Evolutionary conservation across 345 rosid genomes (phyloP), one percentile per base, ranked within the genome.

Genomic region (Ceriops tagal): DNA sequence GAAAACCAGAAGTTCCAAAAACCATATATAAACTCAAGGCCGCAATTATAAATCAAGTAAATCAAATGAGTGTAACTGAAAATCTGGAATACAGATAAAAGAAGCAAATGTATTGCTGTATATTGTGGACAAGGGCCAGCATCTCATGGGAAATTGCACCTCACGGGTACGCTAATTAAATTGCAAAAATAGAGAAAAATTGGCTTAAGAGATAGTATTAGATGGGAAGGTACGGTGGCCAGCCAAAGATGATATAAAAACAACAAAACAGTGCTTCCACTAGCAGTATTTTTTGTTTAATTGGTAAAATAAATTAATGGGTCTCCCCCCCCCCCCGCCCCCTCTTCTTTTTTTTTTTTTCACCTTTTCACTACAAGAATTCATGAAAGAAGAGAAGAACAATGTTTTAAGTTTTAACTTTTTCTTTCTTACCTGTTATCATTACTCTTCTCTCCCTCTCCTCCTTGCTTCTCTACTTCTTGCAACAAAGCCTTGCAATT

Each of bases 91-190:
- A 32, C 30, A 69, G 62, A 71, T 79, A 74, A 74, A 79, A 64
- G 62, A 69, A 77, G 73, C 79, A 71, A 80, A 70, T 71, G 58
- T 70, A 26, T 37, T 58, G 31, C 65, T 13, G 18, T 43, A 13
- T 39, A 53, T 52, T 69, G 73, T 66, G 69, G 67, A 73, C 58
- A 89, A 91, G 96, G 91, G 85, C 91, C 96, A 88, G 80, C 63
- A 77, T 81, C 88, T 73, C 85, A 86, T 87, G 88, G 90, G 87
- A 92, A 88, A 87, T 79, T 90, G 92, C 88, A 86, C 88, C 87
- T 70, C 86, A 72, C 78, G 76, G 77, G 77, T 73, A 80, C 70
- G 82, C 80, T 71, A 53, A 77, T 83, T 73, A 77, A 68, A 62
- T 75, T 73, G 56, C 71, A 71, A 79, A 77, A 70, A 71, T 64